Conservation (phyloP, 2,329 filamentous ascomycete genomes). For the Lasiodiplodia hormozganensis region DNA sequence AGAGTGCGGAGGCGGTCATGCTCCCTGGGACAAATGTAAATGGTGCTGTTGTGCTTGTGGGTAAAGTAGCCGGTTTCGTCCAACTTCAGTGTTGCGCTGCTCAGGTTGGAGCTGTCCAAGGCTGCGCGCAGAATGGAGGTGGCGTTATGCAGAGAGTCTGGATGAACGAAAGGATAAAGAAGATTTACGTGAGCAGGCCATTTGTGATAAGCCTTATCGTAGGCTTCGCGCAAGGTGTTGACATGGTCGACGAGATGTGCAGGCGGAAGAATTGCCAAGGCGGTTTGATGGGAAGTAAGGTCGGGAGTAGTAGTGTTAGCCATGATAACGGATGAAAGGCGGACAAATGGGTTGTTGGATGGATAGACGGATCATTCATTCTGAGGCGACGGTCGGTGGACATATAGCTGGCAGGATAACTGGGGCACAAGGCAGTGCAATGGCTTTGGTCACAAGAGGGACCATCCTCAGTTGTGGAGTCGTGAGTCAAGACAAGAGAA, state of each 20-base stretch:
- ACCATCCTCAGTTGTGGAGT: neutral
- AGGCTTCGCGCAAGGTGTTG: constrained; percentile 64
- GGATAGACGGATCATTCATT: neutral
- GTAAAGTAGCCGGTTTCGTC: constrained; percentile 56
- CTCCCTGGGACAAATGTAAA: constrained; percentile 36
- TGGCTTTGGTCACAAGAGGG: neutral
- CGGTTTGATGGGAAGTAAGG: constrained; percentile 61
- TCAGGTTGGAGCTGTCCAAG: constrained; percentile 33
- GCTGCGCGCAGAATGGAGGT: constrained; percentile 49
- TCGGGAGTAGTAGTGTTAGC: constrained; percentile 15
- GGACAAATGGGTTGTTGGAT: neutral
- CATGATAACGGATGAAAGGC: neutral
- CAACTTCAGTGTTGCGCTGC: constrained; percentile 39
- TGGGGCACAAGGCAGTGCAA: neutral
- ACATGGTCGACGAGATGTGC: constrained; percentile 55
- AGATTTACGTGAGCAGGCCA: constrained; percentile 74
- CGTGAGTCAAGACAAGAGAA: constrained; percentile 7
- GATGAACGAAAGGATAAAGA: constrained; percentile 68
- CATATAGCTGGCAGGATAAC: neutral
- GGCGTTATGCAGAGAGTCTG: constrained; percentile 55
- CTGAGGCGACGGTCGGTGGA: neutral
- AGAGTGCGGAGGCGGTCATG: neutral
- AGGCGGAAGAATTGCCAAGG: constrained; percentile 67
- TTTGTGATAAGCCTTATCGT: constrained; percentile 66
- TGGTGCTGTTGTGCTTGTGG: constrained; percentile 58